Conservation (phyloP, 208 protist species). For the Endotrypanum monterogeii region DNA sequence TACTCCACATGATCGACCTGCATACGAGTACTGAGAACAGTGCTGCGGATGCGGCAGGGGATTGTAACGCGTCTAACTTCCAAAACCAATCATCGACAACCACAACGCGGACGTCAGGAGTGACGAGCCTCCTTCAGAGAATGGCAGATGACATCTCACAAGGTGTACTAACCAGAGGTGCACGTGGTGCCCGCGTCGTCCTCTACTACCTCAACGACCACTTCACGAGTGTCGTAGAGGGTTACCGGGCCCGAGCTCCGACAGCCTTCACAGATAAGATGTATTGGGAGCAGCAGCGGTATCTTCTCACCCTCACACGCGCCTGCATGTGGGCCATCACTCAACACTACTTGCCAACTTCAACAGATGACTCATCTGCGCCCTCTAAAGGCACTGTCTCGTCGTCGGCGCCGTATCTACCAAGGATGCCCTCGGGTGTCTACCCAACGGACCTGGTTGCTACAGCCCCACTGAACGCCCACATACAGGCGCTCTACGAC, state of each 20-base stretch:
- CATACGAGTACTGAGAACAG: background rate
- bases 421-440: background rate
- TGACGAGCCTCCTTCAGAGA: constrained; percentile 16
- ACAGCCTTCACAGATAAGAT: constrained; percentile 1
- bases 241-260: background rate
- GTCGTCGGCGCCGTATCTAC: background rate
- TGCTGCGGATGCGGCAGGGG: background rate
- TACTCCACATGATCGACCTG: constrained; percentile 24
- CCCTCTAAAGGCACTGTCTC: too few species aligned
- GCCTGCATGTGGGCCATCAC: constrained; percentile 24
- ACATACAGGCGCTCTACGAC: constrained; percentile 42
- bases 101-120: background rate
- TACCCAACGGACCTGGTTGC: constrained; percentile 10
- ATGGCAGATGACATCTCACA: constrained; percentile 15
- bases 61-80: background rate
- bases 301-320: constrained; percentile 16
- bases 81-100: background rate
- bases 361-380: background rate
- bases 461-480: constrained; percentile 15
- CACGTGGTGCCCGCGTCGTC: constrained; percentile 25
- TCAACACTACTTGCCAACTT: constrained; percentile 12
- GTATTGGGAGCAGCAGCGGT: constrained; percentile 33
- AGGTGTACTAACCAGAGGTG: constrained; percentile 1
- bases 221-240: constrained; percentile 15
- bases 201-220: constrained; percentile 23